These are phyloP conservation scores for Elsinoe perseae DNA, from an alignment of 2,329 filamentous ascomycete genomes.

Conservation along the genomic window DNA sequence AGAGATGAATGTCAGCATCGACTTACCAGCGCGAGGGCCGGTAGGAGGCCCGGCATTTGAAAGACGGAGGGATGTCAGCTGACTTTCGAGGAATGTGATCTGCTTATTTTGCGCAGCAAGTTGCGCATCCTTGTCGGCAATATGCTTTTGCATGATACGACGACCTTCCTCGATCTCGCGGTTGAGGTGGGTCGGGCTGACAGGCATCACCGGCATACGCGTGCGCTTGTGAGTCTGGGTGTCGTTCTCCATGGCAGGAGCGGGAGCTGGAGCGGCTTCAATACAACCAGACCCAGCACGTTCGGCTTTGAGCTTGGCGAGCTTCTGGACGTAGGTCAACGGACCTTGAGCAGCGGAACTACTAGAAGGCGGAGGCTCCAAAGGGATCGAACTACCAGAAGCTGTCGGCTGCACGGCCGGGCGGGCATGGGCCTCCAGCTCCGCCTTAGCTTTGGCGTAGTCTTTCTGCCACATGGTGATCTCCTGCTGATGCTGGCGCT, in stretches of 20 bases:
- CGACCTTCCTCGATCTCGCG: slow-evolving; percentile 10
- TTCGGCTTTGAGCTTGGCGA: background rate
- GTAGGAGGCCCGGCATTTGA: background rate
- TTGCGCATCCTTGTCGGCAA: background rate
- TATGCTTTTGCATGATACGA: background rate
- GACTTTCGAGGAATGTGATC: background rate
- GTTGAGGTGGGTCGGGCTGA: background rate
- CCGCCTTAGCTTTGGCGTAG: background rate
- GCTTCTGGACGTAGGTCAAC: background rate
- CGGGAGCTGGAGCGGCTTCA: background rate
- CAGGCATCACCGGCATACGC: background rate
- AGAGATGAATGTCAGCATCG: background rate
- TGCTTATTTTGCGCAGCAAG: background rate
- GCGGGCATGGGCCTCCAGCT: background rate
- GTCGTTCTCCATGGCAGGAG: background rate
- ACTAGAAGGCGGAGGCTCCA: too few relatives aligned
- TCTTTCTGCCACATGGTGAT: background rate
- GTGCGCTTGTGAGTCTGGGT: background rate
- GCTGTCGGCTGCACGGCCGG: too few relatives aligned
- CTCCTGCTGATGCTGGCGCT: background rate
- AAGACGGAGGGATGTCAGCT: slow-evolving; percentile 2
- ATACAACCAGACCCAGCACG: background rate
- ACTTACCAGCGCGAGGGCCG: slow-evolving; percentile 1
- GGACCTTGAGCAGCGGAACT: background rate
- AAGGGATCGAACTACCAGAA: too few relatives aligned